These are phyloP conservation scores for Colletotrichum somersetense DNA, from an alignment of 2,329 filamentous ascomycete genomes.

Conservation along the genomic window DNA sequence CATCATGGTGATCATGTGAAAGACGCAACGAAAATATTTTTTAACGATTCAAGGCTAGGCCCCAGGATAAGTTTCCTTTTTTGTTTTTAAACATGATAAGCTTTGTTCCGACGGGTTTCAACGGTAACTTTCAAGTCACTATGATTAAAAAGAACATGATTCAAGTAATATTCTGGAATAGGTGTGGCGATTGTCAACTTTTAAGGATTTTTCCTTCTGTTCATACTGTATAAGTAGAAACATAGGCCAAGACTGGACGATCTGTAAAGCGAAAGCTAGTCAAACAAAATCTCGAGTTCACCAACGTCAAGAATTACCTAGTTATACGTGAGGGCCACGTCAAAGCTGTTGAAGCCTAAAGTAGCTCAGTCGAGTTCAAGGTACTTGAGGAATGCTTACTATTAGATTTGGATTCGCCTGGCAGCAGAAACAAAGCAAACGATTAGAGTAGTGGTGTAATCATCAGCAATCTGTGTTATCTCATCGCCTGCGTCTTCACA, in stretches of 20 bases:
- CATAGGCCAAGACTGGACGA: not conserved
- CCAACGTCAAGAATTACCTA: not conserved
- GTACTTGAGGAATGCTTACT: not conserved
- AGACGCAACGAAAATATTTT: not conserved
- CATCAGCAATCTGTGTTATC: not conserved
- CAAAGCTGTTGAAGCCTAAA: not conserved
- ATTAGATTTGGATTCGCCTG: accelerated
- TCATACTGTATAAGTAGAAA: too few species aligned
- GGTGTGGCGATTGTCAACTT: too few species aligned
- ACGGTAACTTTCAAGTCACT: too few species aligned
- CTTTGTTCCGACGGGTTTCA: too few species aligned
- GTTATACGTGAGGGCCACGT: not conserved
- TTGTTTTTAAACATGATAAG: too few species aligned
- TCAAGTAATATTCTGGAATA: too few species aligned
- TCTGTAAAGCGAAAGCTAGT: not conserved
- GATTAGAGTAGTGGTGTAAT: not conserved
- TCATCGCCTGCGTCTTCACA: not conserved
- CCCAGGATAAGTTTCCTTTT: too few species aligned
- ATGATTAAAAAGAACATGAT: too few species aligned
- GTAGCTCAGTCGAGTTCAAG: not conserved
- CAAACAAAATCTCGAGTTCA: not conserved
- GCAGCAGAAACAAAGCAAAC: not conserved
- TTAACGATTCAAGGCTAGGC: not conserved
- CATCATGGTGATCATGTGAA: not conserved
- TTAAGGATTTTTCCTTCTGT: too few species aligned